Percentiles rank a stretch among this genome's conserved stretches.
These are phyloP conservation scores for Mortierella hygrophila DNA, from an alignment of 192 early-diverging fungal genomes.

Conservation along the genomic window DNA sequence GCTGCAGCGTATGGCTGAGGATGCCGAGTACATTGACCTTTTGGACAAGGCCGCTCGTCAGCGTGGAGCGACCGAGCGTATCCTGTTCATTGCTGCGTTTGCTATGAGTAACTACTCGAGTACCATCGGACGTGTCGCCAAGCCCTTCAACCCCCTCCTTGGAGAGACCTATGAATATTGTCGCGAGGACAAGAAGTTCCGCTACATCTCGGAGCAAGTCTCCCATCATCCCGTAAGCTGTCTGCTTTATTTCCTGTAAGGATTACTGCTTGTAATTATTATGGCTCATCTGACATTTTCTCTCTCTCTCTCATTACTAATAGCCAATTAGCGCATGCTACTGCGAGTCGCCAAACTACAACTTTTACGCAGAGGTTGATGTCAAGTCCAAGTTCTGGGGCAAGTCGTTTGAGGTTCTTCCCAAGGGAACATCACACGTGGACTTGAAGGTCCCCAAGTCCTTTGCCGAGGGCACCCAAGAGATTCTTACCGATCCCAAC, in stretches of 20 bases:
- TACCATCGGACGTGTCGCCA: slow-evolving; percentile 83
- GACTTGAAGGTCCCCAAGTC: slow-evolving; percentile 76
- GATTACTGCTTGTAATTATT: not conserved
- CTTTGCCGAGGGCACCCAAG: slow-evolving; percentile 45
- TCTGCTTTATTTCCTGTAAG: not conserved
- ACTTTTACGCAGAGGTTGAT: slow-evolving; percentile 89
- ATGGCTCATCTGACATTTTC: not conserved
- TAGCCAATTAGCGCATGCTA: slow-evolving; percentile 89
- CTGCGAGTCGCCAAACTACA: slow-evolving; percentile 84
- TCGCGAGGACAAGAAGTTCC: slow-evolving; percentile 79
- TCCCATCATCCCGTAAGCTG: slow-evolving; percentile 84
- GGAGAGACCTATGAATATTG: slow-evolving; percentile 94
- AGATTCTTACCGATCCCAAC: slow-evolving; percentile 57
- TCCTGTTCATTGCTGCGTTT: slow-evolving; percentile 87
- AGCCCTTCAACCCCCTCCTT: slow-evolving; percentile 92
- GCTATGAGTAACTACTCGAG: slow-evolving; percentile 91
- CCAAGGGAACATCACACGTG: slow-evolving; percentile 86
- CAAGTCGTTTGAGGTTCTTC: slow-evolving; percentile 84
- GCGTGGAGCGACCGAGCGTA: slow-evolving; percentile 68
- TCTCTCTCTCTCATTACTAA: not conserved
- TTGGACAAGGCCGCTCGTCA: slow-evolving; percentile 80
- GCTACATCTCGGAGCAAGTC: slow-evolving; percentile 91
- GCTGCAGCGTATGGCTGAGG: slow-evolving; percentile 89
- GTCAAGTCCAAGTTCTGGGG: slow-evolving; percentile 91
- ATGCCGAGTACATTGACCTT: slow-evolving; percentile 88